Base-by-base conservation (phyloP, 495 filamentous ascomycete genomes). In the Hypomontagnella submonticulosa region DNA sequence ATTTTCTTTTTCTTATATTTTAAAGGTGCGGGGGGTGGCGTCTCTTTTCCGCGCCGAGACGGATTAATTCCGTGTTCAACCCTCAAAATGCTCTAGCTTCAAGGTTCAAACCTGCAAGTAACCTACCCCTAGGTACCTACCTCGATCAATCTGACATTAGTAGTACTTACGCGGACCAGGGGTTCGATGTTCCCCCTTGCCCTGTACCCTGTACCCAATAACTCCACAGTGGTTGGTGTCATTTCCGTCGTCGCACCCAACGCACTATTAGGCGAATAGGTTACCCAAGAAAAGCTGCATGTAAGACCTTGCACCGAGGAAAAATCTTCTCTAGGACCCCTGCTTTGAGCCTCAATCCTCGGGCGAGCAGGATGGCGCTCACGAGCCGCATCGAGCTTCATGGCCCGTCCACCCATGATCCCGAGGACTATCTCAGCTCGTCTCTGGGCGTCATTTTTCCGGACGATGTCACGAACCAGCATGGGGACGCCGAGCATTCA, bases 371-470 rank as follows among this genome's bases (percentile, higher is more conserved):
- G 30, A 48, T 80, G 77, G 71, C 78, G 6, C 77, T 84, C 44
- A 77, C 75, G 19, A 71, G 78, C 61, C 76, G 78, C 46, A 76
- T 84, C 63, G 55, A 74, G 38, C 74, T 79, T 33, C 66, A 66
- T 11, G 75, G 71, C 6, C 67, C 74, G 16, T 61, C 69, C 4
- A 36, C 67, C 32, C 46, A 59, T 6, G 77, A 77, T 0, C 79
- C 84, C 7, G 90, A 93, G 79, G 90, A 94, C 66, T 79, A 88
- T 63, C 84, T 94, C 65, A 66, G 76, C 23, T 73, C 80, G 6
- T 86, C 89, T 4, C 80, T 93, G 1, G 83, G 85, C 53, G 76
- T 89, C 47, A 85, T 97, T 59, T 93, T 94, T 76, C 84, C 89
- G 4, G 91, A 96, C 66, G 88, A 92, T 72, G 76, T 88, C 18